Evolutionary conservation across 345 rosid genomes (phyloP), one percentile per base, ranked within the genome.

Genomic region (rapeseed (Brassica napus)): DNA sequence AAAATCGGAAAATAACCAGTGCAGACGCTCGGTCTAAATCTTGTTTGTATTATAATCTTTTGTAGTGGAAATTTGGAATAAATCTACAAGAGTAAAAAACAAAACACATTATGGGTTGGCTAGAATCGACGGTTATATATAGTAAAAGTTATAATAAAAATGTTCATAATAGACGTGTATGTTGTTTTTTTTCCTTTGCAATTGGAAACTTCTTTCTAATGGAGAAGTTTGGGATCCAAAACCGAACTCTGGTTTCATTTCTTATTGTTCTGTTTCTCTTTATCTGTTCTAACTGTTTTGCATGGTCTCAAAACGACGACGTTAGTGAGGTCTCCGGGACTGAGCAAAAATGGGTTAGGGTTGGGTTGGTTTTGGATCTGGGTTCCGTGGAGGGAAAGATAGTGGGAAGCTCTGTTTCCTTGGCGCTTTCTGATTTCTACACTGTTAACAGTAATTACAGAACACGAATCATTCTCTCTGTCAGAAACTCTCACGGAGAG

Each of bases 281-380:
- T 21, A 58, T 6, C 63, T 37, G 44, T 12, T 59, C 63, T 21
- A 44, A 4, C 42, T 44, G 39, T 44, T 73, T 31, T 14, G 82
- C 42, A 57, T 79, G n/a, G 0, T 42, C 4, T 14, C 60, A 24
- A 74, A 79, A 68, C 39, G 49, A 61, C 70, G 35, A 67, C 58
- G 54, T 42, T 9, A 44, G 72, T 65, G 76, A 5, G 9, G 21
- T 24, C 28, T 55, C 66, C 11, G 15, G 59, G 54, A 39, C 32
- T 1, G 39, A 4, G 31, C 52, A 35, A 12, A 35, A 77, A 18
- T 52, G 4, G 24, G 69, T 76, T 49, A 4, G 0, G 28, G 69
- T 82, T 7, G 84, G 84, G 1, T 70, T 82, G 23, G 75, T 82
- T 35, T 34, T 82, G 67, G 73, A 82, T 70, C 35, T 74, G 77